phyloP scores from a whole-genome alignment of 2,329 filamentous ascomycete species.

The Neofusicoccum cordaticola region DNA sequence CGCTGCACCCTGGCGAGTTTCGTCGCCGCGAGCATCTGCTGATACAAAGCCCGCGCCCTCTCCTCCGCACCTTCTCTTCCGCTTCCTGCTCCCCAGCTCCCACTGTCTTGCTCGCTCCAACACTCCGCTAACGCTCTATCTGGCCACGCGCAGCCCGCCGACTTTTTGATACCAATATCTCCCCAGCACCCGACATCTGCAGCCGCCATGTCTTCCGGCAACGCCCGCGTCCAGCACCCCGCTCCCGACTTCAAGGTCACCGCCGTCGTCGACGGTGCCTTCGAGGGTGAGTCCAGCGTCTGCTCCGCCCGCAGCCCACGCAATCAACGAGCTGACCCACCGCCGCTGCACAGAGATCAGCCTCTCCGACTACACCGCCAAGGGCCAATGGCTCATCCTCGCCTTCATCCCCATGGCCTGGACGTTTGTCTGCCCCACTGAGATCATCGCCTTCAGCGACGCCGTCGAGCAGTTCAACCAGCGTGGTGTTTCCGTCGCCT shows the following conservation, averaged over 20 bases:
- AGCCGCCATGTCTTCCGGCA: conserved; percentile 33
- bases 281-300: conserved; percentile 33
- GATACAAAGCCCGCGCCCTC: conserved; percentile 20
- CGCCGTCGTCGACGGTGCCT: conserved; percentile 39
- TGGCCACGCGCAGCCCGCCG: background rate
- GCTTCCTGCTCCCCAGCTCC: background rate
- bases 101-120: background rate
- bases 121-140: conserved; percentile 1
- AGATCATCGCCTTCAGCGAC: conserved; percentile 65
- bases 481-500: conserved; percentile 60
- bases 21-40: conserved; percentile 25
- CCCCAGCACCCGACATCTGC: background rate
- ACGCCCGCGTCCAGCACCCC: conserved; percentile 40
- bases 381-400: conserved; percentile 59
- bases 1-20: background rate
- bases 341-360: conserved; percentile 30
- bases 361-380: conserved; percentile 39
- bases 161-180: background rate
- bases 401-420: conserved; percentile 68
- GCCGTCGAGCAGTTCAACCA: conserved; percentile 58
- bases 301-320: background rate
- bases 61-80: background rate
- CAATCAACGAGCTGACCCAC: background rate
- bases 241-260: conserved; percentile 38
- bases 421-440: conserved; percentile 66